These are phyloP conservation scores for Pseudopyrenochaeta lycopersici DNA, from an alignment of 2,329 filamentous ascomycete species.

Conservation along the genomic window DNA sequence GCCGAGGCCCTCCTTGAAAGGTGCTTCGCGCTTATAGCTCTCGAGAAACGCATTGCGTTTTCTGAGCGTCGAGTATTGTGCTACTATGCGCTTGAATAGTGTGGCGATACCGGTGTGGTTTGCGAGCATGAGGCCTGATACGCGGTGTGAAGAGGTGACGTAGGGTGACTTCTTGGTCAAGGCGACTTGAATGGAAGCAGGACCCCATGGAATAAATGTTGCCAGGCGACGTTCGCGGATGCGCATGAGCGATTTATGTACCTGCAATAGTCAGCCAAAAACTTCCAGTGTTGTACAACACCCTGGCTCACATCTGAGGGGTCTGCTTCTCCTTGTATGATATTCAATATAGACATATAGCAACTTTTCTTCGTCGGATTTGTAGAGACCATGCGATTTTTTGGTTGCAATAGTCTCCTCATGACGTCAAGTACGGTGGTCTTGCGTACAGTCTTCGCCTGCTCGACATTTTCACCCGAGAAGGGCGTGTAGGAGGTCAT, in stretches of 20 bases:
- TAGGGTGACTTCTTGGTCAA: constrained; percentile 97
- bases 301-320: constrained; percentile 77
- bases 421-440: constrained; percentile 98
- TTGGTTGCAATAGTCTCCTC: constrained; percentile 92
- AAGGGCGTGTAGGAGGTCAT: constrained; percentile 99
- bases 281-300: not conserved
- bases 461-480: constrained; percentile 93
- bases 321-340: constrained; percentile 98
- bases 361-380: constrained; percentile 96
- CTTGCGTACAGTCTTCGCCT: constrained; percentile 97
- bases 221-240: constrained; percentile 94
- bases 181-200: constrained; percentile 96
- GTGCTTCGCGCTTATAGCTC: constrained; percentile 92
- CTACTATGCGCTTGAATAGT: constrained; percentile 92
- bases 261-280: constrained; percentile 48
- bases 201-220: constrained; percentile 98
- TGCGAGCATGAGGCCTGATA: constrained; percentile 95
- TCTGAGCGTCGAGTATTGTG: constrained; percentile 90
- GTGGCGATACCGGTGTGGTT: constrained; percentile 98
- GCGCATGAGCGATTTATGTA: constrained; percentile 96
- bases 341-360: constrained; percentile 98
- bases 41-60: constrained; percentile 98
- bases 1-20: constrained; percentile 88
- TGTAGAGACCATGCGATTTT: constrained; percentile 99
- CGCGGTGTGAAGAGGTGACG: constrained; percentile 90